A percentile compares a stretch with the other conserved stretches of the same genome.
Evolutionary conservation across 1,284 basidiomycete genomes (phyloP).

Genomic region (Crucibulum parvulum): DNA sequence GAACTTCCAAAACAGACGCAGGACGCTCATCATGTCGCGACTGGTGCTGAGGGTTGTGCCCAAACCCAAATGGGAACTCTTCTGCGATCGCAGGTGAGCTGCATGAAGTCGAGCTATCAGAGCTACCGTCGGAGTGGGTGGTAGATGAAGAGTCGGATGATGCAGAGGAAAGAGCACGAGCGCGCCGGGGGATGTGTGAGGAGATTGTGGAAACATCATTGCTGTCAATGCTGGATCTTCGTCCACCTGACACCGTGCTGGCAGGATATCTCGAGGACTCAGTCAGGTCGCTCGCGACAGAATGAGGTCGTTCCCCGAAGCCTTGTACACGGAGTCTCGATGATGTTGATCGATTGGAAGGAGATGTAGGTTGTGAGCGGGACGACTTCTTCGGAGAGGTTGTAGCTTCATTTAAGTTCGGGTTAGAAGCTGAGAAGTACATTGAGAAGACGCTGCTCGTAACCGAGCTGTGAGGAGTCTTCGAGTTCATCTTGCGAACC

Average conservation of each 20-base stretch:
- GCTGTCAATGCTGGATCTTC: constrained; percentile 30
- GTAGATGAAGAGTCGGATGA: constrained; percentile 49
- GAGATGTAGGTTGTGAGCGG: constrained; percentile 20
- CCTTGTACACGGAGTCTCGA: neutral
- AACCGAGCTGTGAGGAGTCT: constrained; percentile 36
- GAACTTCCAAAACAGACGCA: constrained; percentile 45
- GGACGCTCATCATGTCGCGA: constrained; percentile 26
- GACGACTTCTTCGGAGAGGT: constrained; percentile 3
- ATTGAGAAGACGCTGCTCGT: constrained; percentile 57
- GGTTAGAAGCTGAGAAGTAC: constrained; percentile 57
- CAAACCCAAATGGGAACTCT: constrained; percentile 50
- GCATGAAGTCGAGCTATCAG: constrained; percentile 34
- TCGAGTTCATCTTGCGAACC: constrained; percentile 16
- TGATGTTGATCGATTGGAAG: constrained; percentile 11
- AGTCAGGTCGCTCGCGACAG: constrained; percentile 16
- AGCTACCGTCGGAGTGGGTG: constrained; percentile 42
- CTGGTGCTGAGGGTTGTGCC: constrained; percentile 50
- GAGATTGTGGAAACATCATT: constrained; percentile 29
- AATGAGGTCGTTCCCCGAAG: constrained; percentile 13
- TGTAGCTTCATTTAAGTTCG: constrained; percentile 18
- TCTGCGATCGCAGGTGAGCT: constrained; percentile 40
- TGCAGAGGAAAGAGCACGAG: constrained; percentile 41
- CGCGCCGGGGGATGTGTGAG: constrained; percentile 21
- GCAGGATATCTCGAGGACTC: constrained; percentile 14
- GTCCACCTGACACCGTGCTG: constrained; percentile 1